Base-by-base conservation (phyloP, 2,329 filamentous ascomycete species). In the Alternaria consortialis region DNA sequence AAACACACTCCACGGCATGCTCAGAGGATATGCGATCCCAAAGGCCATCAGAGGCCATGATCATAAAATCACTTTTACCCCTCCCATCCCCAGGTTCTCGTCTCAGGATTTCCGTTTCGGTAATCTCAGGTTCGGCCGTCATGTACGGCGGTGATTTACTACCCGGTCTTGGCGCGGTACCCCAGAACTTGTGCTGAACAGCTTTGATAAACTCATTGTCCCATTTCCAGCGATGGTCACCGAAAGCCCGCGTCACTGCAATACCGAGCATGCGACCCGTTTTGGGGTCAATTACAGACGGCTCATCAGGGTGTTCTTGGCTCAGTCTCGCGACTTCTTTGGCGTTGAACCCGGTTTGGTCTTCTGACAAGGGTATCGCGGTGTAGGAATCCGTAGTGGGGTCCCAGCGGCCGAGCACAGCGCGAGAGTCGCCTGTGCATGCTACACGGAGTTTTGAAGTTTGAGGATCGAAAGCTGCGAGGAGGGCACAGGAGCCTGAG, bases 171-270 rank as follows among this genome's bases (percentile, higher is more conserved):
- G 81, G 81, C 1, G 68, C 67, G 2, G 82, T 82, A 46, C 84
- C 85, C 71, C 81, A 86, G 76, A 82, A 87, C 52, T 81, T 80
- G 58, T 74, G 70, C 63, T 82, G 80, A 17, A 83, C 77, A 3
- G 80, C 74, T 34, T 78, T 72, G 58, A 85, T 80, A 6, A 86
- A 75, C 2, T 84, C 80, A 13, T 83, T 71, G 4, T 85, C 74
- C 87, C 88, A 91, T 73, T 92, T 92, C 87, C 87, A 91, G 59
- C 85, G 82, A 52, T 85, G 82, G 71, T 92, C 89, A 15, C 90
- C 90, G 71, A 92, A 91, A 0, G 87, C 89, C 5, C 90, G 83
- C 0, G 88, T 87, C 1, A 90, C 83, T 40, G 87, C 83, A 1
- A 86, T 68, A 1, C 90, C 89, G 60, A 90, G 81, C 0, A 91